phyloP scores from a whole-genome alignment of 2,329 filamentous ascomycete species.

The Diaporthe vaccinii region DNA sequence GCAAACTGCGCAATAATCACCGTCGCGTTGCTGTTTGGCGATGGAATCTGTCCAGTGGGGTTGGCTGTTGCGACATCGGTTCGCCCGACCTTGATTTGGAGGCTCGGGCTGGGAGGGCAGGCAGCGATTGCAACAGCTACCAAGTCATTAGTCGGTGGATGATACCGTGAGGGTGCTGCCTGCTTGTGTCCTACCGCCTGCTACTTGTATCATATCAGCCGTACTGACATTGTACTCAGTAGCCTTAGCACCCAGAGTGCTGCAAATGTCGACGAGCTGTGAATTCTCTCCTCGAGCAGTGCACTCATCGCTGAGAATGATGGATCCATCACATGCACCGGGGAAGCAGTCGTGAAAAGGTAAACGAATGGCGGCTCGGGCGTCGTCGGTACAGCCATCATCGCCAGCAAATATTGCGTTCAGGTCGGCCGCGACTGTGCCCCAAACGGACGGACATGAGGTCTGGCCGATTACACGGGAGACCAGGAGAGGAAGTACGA shows the following conservation, averaged over 20 bases:
- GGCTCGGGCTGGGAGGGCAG: constrained; percentile 44
- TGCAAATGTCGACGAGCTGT: constrained; percentile 46
- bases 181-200: constrained; percentile 44
- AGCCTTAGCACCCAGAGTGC: constrained; percentile 44
- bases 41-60: constrained; percentile 43
- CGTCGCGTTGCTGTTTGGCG: constrained; percentile 42
- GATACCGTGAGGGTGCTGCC: not conserved
- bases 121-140: constrained; percentile 45
- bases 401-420: not conserved
- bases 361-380: constrained; percentile 47
- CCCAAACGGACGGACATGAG: constrained; percentile 26
- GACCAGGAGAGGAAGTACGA: not conserved
- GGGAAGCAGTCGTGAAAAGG: constrained; percentile 51
- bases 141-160: not conserved
- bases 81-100: constrained; percentile 47
- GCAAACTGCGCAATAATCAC: constrained; percentile 43
- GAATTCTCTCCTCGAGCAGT: constrained; percentile 46
- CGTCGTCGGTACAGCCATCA: constrained; percentile 45
- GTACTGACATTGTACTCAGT: constrained; percentile 45
- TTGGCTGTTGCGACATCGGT: constrained; percentile 45
- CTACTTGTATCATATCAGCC: constrained; percentile 49
- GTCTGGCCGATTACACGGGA: not conserved
- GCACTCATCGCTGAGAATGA: constrained; percentile 49
- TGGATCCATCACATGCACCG: constrained; percentile 47
- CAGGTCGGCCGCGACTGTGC: constrained; percentile 27